Conservation (phyloP, 305 asterid genomes). For the Fraxinus sp. region DNA sequence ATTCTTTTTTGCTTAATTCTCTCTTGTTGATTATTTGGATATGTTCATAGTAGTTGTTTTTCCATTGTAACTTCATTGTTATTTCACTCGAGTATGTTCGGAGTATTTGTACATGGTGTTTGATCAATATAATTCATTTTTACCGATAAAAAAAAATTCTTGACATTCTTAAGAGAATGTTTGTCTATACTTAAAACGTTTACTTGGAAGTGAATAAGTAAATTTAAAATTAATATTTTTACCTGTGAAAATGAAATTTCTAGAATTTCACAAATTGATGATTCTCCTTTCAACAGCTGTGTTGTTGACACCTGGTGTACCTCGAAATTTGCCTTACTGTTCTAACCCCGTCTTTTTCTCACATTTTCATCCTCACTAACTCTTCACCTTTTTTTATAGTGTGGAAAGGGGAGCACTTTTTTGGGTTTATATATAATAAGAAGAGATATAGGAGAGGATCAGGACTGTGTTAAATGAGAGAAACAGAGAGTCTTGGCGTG, state of each 20-base stretch:
- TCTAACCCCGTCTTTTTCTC: not conserved
- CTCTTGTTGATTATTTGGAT: no score
- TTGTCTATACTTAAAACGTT: not conserved
- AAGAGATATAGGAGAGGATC: not conserved
- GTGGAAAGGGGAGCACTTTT: constrained; percentile 20
- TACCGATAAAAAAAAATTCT: no score
- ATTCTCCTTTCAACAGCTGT: constrained; percentile 8
- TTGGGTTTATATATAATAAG: constrained; percentile 22
- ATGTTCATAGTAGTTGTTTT: no score
- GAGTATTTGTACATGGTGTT: no score
- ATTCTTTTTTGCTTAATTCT: no score
- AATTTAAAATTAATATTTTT: no score
- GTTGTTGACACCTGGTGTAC: constrained; percentile 27
- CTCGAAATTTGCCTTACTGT: not conserved
- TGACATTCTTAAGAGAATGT: not conserved
- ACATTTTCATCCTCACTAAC: not conserved
- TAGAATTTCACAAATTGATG: constrained; percentile 19
- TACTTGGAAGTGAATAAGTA: no score
- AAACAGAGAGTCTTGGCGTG: constrained; percentile 46
- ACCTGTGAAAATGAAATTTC: not conserved
- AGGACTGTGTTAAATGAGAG: constrained; percentile 32
- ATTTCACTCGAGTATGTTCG: no score
- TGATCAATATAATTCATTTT: no score
- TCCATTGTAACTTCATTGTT: no score
- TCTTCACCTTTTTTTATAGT: not conserved